phyloP scores from a whole-genome alignment of 1,139 yeast genomes.

The Pichia sp. region DNA sequence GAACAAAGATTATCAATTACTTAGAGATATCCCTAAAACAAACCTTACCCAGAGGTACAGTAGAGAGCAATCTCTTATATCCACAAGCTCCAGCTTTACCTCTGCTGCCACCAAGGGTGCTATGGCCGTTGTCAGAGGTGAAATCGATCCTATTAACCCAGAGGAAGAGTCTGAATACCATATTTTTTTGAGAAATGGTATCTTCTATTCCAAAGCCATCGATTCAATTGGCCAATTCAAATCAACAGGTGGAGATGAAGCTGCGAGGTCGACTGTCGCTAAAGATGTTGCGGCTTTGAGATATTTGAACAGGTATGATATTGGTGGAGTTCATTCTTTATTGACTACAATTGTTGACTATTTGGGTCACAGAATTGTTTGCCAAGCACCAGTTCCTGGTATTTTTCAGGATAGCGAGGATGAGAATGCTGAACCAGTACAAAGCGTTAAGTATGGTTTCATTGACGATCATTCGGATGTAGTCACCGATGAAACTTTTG shows the following conservation, averaged over 20 bases:
- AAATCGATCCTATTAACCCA: constrained; percentile 76
- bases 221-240: constrained; percentile 70
- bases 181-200: constrained; percentile 74
- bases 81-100: constrained; percentile 75
- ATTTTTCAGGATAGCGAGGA: constrained; percentile 46
- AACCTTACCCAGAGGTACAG: constrained; percentile 63
- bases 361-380: constrained; percentile 80
- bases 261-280: constrained; percentile 74
- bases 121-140: constrained; percentile 67
- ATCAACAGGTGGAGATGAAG: constrained; percentile 73
- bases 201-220: constrained; percentile 77
- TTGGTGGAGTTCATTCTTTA: constrained; percentile 61
- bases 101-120: constrained; percentile 78
- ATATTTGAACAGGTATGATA: constrained; percentile 62
- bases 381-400: constrained; percentile 99
- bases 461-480: constrained; percentile 48
- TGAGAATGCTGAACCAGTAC: constrained; percentile 32
- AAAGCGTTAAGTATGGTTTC: constrained; percentile 69
- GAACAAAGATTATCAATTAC: constrained; percentile 86
- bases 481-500: constrained; percentile 45
- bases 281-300: constrained; percentile 77
- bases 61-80: constrained; percentile 71
- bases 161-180: constrained; percentile 56
- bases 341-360: constrained; percentile 84
- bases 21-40: constrained; percentile 62